Base-by-base conservation (phyloP, 768 basidiomycete species). In the Artomyces pyxidatus region DNA sequence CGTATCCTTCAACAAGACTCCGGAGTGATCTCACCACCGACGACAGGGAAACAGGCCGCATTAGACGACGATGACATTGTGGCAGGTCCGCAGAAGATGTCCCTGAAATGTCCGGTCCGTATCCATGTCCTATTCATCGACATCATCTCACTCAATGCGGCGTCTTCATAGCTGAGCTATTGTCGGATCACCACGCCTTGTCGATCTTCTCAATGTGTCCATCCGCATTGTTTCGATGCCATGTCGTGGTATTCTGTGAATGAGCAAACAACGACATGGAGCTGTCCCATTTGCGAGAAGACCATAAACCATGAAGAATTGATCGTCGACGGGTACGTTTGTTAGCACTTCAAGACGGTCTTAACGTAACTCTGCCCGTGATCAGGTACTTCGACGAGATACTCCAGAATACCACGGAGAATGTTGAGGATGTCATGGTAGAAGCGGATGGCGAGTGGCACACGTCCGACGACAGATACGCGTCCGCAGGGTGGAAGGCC, bases 371-470 rank as follows among this genome's bases (percentile, higher is more conserved):
- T 51, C n/a, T n/a, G n/a, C n/a, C n/a, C 22, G 49, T 53, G 27
- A 51, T 26, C 45, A 97, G 95, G 7, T 98, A 88, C 65, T 89
- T 94, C 63, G 80, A 90, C 55, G 79, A 80, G 50, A 96, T 98
- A 45, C 66, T 98, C 59, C 79, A 80, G 56, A 67, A 74, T 23
- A 88, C 85, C 3, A 76, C 88, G 0, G 88, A 93, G 21, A 72
- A 71, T 45, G 81, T 90, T 11, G 96, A 99, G 43, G 89, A 96
- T 55, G 92, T 99, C 22, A 76, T 95, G 48, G 82, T 99, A 14
- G 95, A 99, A 65, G 80, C 90, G 5, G 84, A 95, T 62, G 94
- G 92, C 1, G 85, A 94, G 63, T 99, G 96, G 96, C 94, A 96
- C 63, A 92, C 92, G 1, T 69, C 77, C 16, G 92, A 98, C 66